Conservation (phyloP, 306 rosid genomes). For the Sicyos edulis region DNA sequence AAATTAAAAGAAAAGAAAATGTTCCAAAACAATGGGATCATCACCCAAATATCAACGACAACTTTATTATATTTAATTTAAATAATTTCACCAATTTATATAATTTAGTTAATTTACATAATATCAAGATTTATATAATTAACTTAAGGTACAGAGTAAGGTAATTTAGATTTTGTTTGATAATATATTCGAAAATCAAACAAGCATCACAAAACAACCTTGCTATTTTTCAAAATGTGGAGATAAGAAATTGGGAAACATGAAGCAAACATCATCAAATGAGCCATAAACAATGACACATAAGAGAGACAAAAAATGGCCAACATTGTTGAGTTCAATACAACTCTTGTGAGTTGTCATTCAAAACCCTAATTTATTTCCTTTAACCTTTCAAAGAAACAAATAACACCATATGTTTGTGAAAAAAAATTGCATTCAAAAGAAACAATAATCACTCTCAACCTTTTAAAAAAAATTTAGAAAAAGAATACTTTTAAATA, state of each 20-base stretch:
- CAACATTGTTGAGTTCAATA: constrained; percentile 5
- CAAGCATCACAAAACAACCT: not conserved
- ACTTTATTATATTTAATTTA: not conserved
- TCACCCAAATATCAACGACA: no score
- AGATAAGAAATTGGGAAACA: constrained; percentile 10
- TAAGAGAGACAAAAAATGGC: not conserved
- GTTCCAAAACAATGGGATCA: no score
- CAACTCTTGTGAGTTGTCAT: constrained; percentile 18
- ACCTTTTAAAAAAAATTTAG: not conserved
- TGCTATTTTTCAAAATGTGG: not conserved
- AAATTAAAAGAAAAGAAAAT: no score
- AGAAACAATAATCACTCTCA: constrained; percentile 9
- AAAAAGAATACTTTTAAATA: not conserved
- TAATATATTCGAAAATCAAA: no score
- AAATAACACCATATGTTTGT: not conserved
- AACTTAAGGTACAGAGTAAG: no score
- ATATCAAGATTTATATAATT: no score
- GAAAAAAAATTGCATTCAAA: not conserved
- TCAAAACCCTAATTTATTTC: not conserved
- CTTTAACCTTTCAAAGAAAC: not conserved
- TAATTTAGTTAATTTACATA: no score
- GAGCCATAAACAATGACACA: constrained; percentile 4
- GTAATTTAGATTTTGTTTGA: no score
- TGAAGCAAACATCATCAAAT: constrained; percentile 8
- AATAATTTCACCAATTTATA: not conserved